These are phyloP conservation scores for Chloromonas sp. DNA, from an alignment of 163 green algal genomes.

Conservation along the genomic window DNA sequence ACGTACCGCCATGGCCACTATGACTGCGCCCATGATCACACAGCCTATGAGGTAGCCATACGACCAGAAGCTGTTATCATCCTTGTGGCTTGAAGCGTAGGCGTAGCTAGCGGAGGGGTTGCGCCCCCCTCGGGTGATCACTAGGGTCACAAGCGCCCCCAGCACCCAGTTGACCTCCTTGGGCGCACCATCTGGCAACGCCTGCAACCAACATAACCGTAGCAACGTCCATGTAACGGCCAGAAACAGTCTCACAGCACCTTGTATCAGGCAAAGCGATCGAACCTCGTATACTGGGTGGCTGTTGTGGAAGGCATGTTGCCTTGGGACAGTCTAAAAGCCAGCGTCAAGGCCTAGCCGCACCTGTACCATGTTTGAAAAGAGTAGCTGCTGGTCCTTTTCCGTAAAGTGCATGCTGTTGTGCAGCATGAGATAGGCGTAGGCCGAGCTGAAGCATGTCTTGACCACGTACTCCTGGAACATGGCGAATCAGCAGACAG, in stretches of 20 bases:
- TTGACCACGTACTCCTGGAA: constrained; percentile 27
- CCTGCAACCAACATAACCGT: neutral
- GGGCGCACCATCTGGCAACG: neutral
- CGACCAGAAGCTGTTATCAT: too few species aligned
- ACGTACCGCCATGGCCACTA: too few species aligned
- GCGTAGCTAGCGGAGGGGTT: too few species aligned
- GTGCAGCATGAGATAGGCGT: constrained; percentile 27
- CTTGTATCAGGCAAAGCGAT: neutral
- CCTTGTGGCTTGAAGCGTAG: too few species aligned
- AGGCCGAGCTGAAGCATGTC: constrained; percentile 37
- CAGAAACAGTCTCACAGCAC: neutral
- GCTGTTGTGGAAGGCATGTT: too few species aligned
- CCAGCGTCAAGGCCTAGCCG: neutral
- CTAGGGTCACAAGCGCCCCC: constrained; percentile 32
- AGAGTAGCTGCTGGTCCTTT: neutral
- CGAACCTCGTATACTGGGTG: too few species aligned
- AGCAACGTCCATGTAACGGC: neutral
- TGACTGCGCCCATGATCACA: too few species aligned
- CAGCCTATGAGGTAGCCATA: too few species aligned
- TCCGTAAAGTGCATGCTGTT: constrained; percentile 15
- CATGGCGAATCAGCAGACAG: too few species aligned
- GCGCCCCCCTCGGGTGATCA: constrained; percentile 2
- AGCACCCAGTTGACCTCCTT: constrained; percentile 38
- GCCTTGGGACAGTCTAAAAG: too few species aligned
- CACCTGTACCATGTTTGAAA: constrained; percentile 23